phyloP scores from a whole-genome alignment of 2,329 filamentous ascomycete genomes.

The Epichloe sp. region DNA sequence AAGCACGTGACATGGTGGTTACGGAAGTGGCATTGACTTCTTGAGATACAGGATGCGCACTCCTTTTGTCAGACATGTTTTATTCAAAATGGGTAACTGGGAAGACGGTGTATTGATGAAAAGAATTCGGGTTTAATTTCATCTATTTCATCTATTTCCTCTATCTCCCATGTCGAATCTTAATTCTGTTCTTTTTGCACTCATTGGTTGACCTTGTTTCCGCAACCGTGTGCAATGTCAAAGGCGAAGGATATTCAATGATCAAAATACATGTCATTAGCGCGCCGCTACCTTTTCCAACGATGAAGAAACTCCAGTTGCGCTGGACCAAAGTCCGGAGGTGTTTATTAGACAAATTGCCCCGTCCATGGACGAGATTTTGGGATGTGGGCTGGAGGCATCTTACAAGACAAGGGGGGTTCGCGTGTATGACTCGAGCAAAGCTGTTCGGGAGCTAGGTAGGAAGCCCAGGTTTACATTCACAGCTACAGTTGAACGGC shows the following conservation, averaged over 20 bases:
- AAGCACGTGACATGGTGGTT: too few relatives aligned
- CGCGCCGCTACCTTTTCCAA: slow-evolving; percentile 25
- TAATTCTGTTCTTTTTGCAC: too few relatives aligned
- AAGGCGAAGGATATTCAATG: slow-evolving; percentile 20
- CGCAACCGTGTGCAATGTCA: slow-evolving; percentile 25
- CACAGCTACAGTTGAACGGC: slow-evolving; percentile 18
- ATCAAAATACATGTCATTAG: slow-evolving; percentile 29
- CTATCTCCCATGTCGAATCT: too few relatives aligned
- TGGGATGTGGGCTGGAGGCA: slow-evolving; percentile 24
- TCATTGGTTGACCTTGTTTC: slow-evolving; percentile 24
- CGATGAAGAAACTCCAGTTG: slow-evolving; percentile 16
- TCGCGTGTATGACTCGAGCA: slow-evolving; percentile 31
- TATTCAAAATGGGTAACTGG: too few relatives aligned
- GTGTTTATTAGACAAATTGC: slow-evolving; percentile 17
- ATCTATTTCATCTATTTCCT: too few relatives aligned
- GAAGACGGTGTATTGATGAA: too few relatives aligned
- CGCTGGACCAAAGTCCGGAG: slow-evolving; percentile 20
- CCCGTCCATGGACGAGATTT: slow-evolving; percentile 17
- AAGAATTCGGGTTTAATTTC: too few relatives aligned
- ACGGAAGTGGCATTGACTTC: too few relatives aligned
- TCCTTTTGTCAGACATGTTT: too few relatives aligned
- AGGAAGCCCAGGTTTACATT: slow-evolving; percentile 23
- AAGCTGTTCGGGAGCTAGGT: slow-evolving; percentile 15
- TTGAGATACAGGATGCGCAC: too few relatives aligned
- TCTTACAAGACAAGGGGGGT: slow-evolving; percentile 15